Evolutionary conservation across 2,329 filamentous ascomycete species (phyloP).

Genomic region (Penicillium sp.): DNA sequence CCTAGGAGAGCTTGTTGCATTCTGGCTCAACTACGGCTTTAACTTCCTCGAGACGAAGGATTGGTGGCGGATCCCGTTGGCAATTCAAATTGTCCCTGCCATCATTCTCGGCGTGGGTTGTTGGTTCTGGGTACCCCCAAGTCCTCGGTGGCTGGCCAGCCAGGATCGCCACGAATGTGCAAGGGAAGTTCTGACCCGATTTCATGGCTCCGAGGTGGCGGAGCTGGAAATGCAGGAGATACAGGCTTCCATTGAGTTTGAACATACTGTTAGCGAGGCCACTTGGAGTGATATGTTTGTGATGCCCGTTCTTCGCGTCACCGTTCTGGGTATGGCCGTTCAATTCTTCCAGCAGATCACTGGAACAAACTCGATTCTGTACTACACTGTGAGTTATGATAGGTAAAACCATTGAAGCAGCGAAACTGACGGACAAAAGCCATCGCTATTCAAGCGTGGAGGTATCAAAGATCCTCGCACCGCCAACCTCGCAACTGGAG

Average conservation of each 20-base stretch:
- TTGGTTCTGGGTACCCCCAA: slow-evolving; percentile 19
- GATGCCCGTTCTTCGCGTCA: slow-evolving; percentile 19
- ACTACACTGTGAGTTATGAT: slow-evolving; percentile 14
- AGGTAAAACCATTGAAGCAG: not conserved
- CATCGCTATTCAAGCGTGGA: slow-evolving; percentile 20
- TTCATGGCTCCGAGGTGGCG: slow-evolving; percentile 21
- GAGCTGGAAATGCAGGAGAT: slow-evolving; percentile 22
- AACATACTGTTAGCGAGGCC: slow-evolving; percentile 14
- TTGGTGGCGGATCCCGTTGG: slow-evolving; percentile 24
- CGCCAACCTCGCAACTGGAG: slow-evolving; percentile 18
- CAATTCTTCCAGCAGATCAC: slow-evolving; percentile 24
- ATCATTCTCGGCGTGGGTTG: slow-evolving; percentile 17
- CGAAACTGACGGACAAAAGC: not conserved
- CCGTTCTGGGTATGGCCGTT: slow-evolving; percentile 17
- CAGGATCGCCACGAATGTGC: slow-evolving; percentile 23
- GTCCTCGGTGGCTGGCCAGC: slow-evolving; percentile 23
- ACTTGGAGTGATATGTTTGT: slow-evolving; percentile 18
- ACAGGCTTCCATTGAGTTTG: slow-evolving; percentile 17
- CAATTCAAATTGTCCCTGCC: slow-evolving; percentile 20
- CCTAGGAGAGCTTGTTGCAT: slow-evolving; percentile 19
- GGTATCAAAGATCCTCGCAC: slow-evolving; percentile 17
- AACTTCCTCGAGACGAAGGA: slow-evolving; percentile 15
- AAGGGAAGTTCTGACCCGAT: slow-evolving; percentile 16
- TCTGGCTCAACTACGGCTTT: slow-evolving; percentile 22
- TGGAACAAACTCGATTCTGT: slow-evolving; percentile 23